Evolutionary conservation across 192 early-diverging fungal species (phyloP), one percentile per base, ranked within the genome.

Genomic region (Coemansia javaensis): DNA sequence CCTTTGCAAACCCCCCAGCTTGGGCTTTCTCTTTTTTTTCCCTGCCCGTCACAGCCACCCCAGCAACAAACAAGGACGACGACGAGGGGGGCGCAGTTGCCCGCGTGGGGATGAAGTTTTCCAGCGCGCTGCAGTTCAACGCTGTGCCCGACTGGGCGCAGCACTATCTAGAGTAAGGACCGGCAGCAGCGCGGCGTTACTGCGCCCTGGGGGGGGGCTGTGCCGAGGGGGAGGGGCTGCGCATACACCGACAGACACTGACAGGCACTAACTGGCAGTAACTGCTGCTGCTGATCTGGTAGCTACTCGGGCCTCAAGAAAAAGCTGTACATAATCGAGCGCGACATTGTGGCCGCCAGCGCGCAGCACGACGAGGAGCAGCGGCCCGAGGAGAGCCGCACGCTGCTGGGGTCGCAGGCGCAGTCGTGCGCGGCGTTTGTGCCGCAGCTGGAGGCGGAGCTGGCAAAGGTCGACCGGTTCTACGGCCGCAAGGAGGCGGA

Each of bases 101-200:
- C n/a, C 5, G 9, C 4, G 9, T 21, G 17, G 13, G 39, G 31
- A 93, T 97, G 91, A 97, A 97, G 79, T 97, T 97, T 53, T 88
- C 90, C 17, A 87, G 89, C 63, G 82, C 85, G 20, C 79, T 97
- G 38, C 87, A 92, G 71, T 84, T 97, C 56, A 97, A 97, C 55
- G 82, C 88, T 28, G 87, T 89, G 25, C 87, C 87, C 44, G 87
- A 89, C 64, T 89, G 87, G 87, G 79, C 82, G 60, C 84, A 84
- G 47, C 81, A 85, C 53, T 89, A 89, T 53, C 28, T 89, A 43
- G 81, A 82, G 81, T 88, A 90, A 64, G 56, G 35, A 6, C 10
- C 18, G 3, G 10, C 17, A 5, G 4, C 40, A 5, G 17, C 5
- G 18, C 12, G 7, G 20, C 38, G 20, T 9, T 40, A 40, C 39